A percentile compares a stretch with the other conserved stretches of the same genome.
phyloP scores from a whole-genome alignment of 208 protist species.

The Trypanosoma avium region DNA sequence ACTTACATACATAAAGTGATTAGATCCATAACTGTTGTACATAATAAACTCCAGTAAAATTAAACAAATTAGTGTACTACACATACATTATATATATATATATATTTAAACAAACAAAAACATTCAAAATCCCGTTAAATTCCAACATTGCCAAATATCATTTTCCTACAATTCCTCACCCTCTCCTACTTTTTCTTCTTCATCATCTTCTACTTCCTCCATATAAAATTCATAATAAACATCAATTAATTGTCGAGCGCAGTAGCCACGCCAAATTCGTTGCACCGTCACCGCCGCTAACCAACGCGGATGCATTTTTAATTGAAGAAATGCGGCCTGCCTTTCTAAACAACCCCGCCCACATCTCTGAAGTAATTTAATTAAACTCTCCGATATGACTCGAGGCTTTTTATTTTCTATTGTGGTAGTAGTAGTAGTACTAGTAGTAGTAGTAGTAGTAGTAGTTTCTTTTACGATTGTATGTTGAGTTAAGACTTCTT shows the following conservation, averaged over 20 bases:
- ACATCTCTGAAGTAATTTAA: constrained; percentile 19
- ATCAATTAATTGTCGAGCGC: constrained; percentile 37
- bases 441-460: not conserved
- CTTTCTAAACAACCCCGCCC: constrained; percentile 8
- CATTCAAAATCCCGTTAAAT: no score
- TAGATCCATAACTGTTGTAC: no score
- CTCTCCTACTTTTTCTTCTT: not conserved
- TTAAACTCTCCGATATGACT: not conserved
- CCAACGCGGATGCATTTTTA: constrained; percentile 1
- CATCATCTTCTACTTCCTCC: constrained; percentile 29
- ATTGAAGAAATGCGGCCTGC: not conserved
- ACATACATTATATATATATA: no score
- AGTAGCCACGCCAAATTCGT: constrained; percentile 56
- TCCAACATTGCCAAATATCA: no score
- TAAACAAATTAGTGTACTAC: no score
- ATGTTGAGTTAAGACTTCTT: not conserved
- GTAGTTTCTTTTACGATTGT: not conserved
- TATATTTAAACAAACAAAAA: no score
- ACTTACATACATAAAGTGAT: no score
- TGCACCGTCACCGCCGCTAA: constrained; percentile 44
- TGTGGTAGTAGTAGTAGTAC: not conserved
- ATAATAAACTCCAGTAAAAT: no score
- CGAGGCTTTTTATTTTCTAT: not conserved
- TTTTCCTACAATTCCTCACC: not conserved
- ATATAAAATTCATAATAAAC: constrained; percentile 65